A percentile compares a stretch with the other conserved stretches of the same genome.
These are phyloP conservation scores for Thelonectria blattea DNA, from an alignment of 2,329 filamentous ascomycete genomes.

Conservation along the genomic window DNA sequence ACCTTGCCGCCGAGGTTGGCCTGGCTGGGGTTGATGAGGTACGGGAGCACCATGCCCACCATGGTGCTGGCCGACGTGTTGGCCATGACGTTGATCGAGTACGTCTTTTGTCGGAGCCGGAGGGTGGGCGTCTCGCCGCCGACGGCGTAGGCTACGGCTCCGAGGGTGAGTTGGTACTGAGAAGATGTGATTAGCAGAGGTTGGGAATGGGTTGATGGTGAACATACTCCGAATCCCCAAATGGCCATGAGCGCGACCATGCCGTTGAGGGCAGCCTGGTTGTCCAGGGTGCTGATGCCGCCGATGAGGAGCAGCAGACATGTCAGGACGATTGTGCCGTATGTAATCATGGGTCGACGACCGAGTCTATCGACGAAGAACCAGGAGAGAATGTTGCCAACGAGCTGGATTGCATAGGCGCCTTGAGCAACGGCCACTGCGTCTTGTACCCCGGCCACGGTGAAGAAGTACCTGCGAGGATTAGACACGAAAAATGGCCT, in stretches of 20 bases:
- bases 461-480: constrained; percentile 31
- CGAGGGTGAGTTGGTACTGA: constrained; percentile 11
- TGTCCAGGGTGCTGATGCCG: constrained; percentile 12
- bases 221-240: constrained; percentile 10
- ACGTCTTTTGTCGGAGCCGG: constrained; percentile 10
- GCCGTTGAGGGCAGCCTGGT: neutral
- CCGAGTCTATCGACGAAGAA: constrained; percentile 37
- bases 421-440: constrained; percentile 35
- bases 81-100: constrained; percentile 11
- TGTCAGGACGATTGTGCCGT: constrained; percentile 34
- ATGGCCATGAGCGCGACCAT: constrained; percentile 10
- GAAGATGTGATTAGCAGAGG: neutral
- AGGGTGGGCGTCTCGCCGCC: constrained; percentile 8
- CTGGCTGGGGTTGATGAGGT: constrained; percentile 10
- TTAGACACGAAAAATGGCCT: neutral
- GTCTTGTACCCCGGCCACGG: constrained; percentile 34
- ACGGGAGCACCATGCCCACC: constrained; percentile 5
- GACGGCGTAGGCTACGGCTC: constrained; percentile 3
- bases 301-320: constrained; percentile 36
- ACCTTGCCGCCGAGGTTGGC: constrained; percentile 12
- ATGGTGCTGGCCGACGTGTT: constrained; percentile 8
- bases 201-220: no score
- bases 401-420: constrained; percentile 37
- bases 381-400: constrained; percentile 39
- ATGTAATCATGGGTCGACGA: constrained; percentile 36